These are phyloP conservation scores for Mycena citricolor DNA, from an alignment of 1,284 basidiomycete species.

Conservation along the genomic window DNA sequence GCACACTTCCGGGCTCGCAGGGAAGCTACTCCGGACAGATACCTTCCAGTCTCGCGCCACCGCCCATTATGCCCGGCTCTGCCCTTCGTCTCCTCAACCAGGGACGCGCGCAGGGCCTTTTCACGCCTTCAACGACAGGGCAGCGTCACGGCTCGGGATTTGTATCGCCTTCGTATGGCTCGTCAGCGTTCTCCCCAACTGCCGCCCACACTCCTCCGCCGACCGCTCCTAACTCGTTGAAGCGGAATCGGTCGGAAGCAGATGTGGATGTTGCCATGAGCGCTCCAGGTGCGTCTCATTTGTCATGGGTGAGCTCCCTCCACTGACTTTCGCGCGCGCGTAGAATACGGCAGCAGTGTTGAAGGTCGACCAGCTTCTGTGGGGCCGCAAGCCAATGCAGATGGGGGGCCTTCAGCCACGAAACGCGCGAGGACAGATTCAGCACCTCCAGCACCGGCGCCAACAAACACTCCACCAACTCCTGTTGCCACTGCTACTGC, in stretches of 20 bases:
- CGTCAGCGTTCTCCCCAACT: conserved; percentile 46
- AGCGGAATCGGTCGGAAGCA: conserved; percentile 47
- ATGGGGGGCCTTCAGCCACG: conserved; percentile 58
- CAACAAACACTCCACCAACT: conserved; percentile 18
- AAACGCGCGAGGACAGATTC: conserved; percentile 66
- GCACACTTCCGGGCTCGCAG: conserved; percentile 28
- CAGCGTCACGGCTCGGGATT: conserved; percentile 39
- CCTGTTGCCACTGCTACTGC: conserved; percentile 1
- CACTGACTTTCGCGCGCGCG: conserved; percentile 31
- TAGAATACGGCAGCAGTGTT: conserved; percentile 37
- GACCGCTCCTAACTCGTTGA: conserved; percentile 36
- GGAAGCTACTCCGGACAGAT: conserved; percentile 44
- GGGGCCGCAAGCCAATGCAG: conserved; percentile 45
- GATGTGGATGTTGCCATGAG: conserved; percentile 35
- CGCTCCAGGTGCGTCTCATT: conserved; percentile 13
- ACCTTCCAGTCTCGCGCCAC: conserved; percentile 63
- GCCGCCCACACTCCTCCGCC: conserved; percentile 67
- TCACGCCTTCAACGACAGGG: conserved; percentile 74
- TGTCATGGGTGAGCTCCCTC: background rate
- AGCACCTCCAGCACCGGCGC: conserved; percentile 31
- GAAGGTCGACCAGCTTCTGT: conserved; percentile 51
- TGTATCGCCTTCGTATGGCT: conserved; percentile 38
- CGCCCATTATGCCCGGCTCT: conserved; percentile 78
- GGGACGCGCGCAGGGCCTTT: conserved; percentile 81
- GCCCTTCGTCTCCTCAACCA: conserved; percentile 78